A percentile compares a stretch with the other conserved stretches of the same genome.
Conservation (phyloP, 257 asterid species). For the Rhazya stricta region DNA sequence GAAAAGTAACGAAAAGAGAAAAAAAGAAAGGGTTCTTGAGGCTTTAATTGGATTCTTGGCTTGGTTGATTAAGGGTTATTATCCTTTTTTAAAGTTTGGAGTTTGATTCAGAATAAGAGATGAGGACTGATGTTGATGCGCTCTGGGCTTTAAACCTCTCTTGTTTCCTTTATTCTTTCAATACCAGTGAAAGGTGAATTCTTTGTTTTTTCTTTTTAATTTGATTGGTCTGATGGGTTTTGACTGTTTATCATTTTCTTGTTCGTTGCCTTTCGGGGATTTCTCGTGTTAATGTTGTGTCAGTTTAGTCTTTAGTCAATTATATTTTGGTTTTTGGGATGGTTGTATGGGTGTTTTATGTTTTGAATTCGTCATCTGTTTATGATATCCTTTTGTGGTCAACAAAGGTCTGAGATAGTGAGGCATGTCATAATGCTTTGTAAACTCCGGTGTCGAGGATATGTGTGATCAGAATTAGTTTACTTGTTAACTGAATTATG, state of each 20-base stretch:
- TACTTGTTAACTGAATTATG: neutral
- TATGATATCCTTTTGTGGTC: neutral
- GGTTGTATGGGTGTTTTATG: neutral
- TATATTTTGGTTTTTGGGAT: neutral
- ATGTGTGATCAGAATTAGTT: neutral
- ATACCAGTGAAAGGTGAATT: conserved; percentile 40
- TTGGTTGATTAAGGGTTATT: conserved; percentile 20
- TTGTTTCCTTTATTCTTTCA: conserved; percentile 26
- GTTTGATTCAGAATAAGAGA: conserved; percentile 9
- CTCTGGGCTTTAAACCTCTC: conserved; percentile 33
- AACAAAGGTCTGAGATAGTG: neutral
- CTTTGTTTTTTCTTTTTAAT: neutral
- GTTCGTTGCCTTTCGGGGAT: neutral
- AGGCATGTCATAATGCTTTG: neutral
- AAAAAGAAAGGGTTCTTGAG: conserved; percentile 13
- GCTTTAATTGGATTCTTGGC: conserved; percentile 13
- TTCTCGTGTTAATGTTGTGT: neutral
- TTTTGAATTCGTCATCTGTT: conserved; percentile 4
- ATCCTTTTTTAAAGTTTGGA: conserved; percentile 9
- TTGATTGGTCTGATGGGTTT: conserved; percentile 2
- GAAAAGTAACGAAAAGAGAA: conserved; percentile 2
- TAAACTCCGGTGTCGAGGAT: neutral
- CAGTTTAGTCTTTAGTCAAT: neutral
- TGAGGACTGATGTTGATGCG: conserved; percentile 37
- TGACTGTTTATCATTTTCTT: neutral